Evolutionary conservation across 2,329 filamentous ascomycete species (phyloP).

Genomic region (Pyrenophora graminea): DNA sequence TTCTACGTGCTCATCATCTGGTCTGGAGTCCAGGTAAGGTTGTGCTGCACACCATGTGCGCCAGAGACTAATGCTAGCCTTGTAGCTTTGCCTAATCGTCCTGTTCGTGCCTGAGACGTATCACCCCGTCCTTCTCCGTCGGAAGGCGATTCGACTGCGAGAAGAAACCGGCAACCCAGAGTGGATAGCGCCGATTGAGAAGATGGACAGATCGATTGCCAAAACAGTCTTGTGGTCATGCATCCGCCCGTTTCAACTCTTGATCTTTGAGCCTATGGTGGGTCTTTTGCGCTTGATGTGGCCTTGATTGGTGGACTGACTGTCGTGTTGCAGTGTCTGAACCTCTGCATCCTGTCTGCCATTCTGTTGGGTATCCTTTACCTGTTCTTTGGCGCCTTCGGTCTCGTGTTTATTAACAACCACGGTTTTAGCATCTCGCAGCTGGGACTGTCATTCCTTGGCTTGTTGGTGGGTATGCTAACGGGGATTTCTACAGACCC

Average conservation of each 20-base stretch:
- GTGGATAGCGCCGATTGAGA: slow-evolving; percentile 79
- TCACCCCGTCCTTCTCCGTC: slow-evolving; percentile 69
- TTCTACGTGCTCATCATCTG: slow-evolving; percentile 84
- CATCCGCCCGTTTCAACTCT: slow-evolving; percentile 73
- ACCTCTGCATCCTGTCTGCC: slow-evolving; percentile 80
- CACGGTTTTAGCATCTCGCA: slow-evolving; percentile 81
- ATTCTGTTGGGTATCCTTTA: slow-evolving; percentile 87
- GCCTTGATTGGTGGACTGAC: slow-evolving; percentile 34
- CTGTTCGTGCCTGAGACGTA: slow-evolving; percentile 87
- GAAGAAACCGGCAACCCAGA: slow-evolving; percentile 76
- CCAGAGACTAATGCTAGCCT: slow-evolving; percentile 20
- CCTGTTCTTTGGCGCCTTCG: slow-evolving; percentile 88
- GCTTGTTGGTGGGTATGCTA: slow-evolving; percentile 66
- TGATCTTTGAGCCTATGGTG: slow-evolving; percentile 80
- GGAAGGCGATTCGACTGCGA: slow-evolving; percentile 71
- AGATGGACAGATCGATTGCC: slow-evolving; percentile 67
- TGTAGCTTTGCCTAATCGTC: slow-evolving; percentile 66
- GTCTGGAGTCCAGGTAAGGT: slow-evolving; percentile 57
- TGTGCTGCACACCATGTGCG: slow-evolving; percentile 19
- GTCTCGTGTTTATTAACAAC: slow-evolving; percentile 73
- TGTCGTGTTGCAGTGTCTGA: slow-evolving; percentile 58
- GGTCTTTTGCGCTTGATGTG: slow-evolving; percentile 10
- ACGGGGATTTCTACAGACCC: slow-evolving; percentile 65
- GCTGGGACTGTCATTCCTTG: slow-evolving; percentile 77
- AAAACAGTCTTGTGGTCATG: slow-evolving; percentile 57